Percentiles rank a stretch among this genome's conserved stretches.
phyloP scores from a whole-genome alignment of 176 grass and related monocot genomes.

The Pharus latifolius region DNA sequence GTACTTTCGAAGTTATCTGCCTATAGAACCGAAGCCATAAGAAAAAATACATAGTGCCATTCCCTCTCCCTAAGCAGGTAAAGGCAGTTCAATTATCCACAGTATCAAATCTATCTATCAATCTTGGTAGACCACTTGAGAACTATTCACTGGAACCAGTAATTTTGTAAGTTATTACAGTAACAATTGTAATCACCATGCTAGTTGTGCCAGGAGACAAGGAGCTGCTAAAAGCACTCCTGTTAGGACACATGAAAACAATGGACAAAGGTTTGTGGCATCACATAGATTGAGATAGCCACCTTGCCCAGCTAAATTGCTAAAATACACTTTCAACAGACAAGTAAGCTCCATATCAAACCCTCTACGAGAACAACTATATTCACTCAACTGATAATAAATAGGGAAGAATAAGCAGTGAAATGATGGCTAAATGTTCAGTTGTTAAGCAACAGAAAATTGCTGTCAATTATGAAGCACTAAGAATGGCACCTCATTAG shows the following conservation, averaged over 20 bases:
- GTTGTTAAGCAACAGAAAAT: neutral
- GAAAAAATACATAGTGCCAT: too few relatives aligned
- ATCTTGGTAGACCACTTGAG: too few relatives aligned
- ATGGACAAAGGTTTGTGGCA: neutral
- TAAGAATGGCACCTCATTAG: neutral
- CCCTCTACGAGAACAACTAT: neutral
- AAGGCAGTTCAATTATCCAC: too few relatives aligned
- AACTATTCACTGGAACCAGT: too few relatives aligned
- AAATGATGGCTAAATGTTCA: neutral
- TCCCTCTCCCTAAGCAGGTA: too few relatives aligned
- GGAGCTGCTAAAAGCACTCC: neutral
- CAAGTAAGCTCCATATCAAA: neutral
- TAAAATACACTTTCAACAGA: neutral
- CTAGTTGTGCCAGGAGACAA: too few relatives aligned
- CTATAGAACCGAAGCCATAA: too few relatives aligned
- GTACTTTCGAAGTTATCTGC: too few relatives aligned
- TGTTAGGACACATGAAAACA: neutral
- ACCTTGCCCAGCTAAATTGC: neutral
- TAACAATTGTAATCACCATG: too few relatives aligned
- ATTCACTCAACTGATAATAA: neutral
- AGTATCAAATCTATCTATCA: too few relatives aligned
- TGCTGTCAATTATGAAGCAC: neutral
- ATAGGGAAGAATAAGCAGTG: neutral
- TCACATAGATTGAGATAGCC: neutral
- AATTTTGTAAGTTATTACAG: too few relatives aligned